Percentiles rank a stretch among this genome's conserved stretches.
Conservation (phyloP, 169 alveolate genomes). For the Plasmodium coatneyi region DNA sequence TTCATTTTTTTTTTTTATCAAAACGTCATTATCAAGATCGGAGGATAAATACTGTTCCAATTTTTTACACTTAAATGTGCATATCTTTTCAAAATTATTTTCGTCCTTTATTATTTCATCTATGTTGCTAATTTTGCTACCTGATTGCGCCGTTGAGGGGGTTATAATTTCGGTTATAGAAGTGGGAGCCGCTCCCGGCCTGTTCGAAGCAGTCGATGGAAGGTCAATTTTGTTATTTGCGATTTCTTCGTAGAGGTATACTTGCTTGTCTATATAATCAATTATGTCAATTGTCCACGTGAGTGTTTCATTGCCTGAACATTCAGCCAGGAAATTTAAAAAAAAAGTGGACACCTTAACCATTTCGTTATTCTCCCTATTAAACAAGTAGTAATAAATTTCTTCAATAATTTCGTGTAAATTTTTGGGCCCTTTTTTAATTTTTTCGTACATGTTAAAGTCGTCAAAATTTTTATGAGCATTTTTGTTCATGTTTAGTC, state of each 20-base stretch:
- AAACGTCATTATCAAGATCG: conserved; percentile 46
- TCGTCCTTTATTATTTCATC: conserved; percentile 73
- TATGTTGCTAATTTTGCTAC: conserved; percentile 39
- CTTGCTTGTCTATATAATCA: conserved; percentile 72
- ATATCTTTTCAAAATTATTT: conserved; percentile 65
- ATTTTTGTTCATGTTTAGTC: neutral
- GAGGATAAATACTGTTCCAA: conserved; percentile 59
- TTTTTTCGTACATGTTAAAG: conserved; percentile 74
- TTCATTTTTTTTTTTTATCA: conserved; percentile 71
- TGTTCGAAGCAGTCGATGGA: neutral
- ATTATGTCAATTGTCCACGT: conserved; percentile 74
- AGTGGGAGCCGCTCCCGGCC: neutral
- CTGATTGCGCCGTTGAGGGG: conserved; percentile 56
- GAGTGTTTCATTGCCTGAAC: conserved; percentile 70
- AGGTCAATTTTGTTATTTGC: neutral
- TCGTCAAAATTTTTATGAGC: conserved; percentile 60
- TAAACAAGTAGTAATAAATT: conserved; percentile 57
- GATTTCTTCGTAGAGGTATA: conserved; percentile 58
- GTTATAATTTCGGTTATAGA: conserved; percentile 22
- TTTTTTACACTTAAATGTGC: conserved; percentile 73
- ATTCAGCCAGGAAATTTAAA: conserved; percentile 73
- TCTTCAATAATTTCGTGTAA: conserved; percentile 71
- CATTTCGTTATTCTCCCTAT: conserved; percentile 54
- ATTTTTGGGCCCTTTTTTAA: conserved; percentile 60
- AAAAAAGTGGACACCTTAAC: conserved; percentile 67